A percentile compares a stretch with the other conserved stretches of the same genome.
phyloP scores from a whole-genome alignment of 257 asterid species.

The Nicotiana sylvestris region DNA sequence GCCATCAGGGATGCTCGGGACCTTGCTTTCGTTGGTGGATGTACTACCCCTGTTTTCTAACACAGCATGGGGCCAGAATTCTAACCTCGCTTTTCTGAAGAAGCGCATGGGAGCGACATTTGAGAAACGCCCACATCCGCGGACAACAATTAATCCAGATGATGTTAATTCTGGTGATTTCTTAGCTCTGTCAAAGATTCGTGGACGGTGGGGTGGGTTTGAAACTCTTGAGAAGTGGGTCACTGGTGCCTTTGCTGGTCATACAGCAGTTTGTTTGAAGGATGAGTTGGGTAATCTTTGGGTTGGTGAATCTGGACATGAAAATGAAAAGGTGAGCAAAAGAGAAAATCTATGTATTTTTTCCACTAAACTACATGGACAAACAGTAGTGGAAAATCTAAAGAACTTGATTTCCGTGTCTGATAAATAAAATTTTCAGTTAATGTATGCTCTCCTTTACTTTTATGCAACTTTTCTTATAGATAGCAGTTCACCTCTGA shows the following conservation, averaged over 20 bases:
- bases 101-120: slow-evolving; percentile 97
- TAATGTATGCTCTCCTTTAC: background rate
- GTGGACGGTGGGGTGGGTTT: slow-evolving; percentile 99
- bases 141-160: slow-evolving; percentile 63
- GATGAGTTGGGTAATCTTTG: slow-evolving; percentile 82
- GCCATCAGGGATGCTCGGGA: slow-evolving; percentile 99
- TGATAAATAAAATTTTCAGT: background rate
- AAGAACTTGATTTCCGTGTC: background rate
- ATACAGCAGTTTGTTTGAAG: slow-evolving; percentile 94
- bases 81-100: slow-evolving; percentile 78
- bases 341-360: background rate
- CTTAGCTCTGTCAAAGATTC: slow-evolving; percentile 91
- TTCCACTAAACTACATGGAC: background rate
- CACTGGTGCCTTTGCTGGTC: slow-evolving; percentile 99
- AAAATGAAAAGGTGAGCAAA: slow-evolving; percentile 79
- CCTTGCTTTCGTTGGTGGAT: slow-evolving; percentile 87
- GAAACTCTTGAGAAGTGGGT: slow-evolving; percentile 99
- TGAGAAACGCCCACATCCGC: slow-evolving; percentile 69
- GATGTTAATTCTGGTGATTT: slow-evolving; percentile 96
- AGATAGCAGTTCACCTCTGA: background rate
- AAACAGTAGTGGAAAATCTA: background rate
- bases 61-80: slow-evolving; percentile 97
- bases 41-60: slow-evolving; percentile 92
- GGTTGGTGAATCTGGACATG: slow-evolving; percentile 99
- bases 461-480: background rate